A percentile compares a stretch with the other conserved stretches of the same genome.
Evolutionary conservation across 2,329 filamentous ascomycete genomes (phyloP).

Genomic region (Pseudogymnoascus sp.): DNA sequence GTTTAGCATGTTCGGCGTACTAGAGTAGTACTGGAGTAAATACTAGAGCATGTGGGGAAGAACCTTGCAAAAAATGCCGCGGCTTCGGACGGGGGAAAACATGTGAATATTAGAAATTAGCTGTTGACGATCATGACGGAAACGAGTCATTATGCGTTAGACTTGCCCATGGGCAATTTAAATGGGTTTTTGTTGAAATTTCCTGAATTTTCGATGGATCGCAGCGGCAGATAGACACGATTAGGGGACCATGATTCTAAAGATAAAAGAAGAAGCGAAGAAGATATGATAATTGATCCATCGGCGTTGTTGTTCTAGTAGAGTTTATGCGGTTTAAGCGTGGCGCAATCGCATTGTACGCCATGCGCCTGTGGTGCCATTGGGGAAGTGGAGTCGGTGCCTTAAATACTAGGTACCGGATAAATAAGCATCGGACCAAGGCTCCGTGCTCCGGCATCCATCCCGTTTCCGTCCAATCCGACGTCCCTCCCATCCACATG

Average conservation of each 20-base stretch:
- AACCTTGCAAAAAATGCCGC: conserved; percentile 7
- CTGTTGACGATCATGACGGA: not conserved
- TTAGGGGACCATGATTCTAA: not conserved
- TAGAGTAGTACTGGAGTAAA: not conserved
- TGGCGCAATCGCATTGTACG: not conserved
- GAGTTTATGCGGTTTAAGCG: not conserved
- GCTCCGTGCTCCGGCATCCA: not conserved
- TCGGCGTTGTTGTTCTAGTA: not conserved
- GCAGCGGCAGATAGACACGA: not conserved
- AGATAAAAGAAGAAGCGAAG: not conserved
- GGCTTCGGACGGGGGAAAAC: not conserved
- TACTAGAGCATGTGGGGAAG: conserved; percentile 1
- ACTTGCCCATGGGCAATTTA: not conserved
- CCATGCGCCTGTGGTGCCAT: not conserved
- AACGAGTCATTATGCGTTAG: not conserved
- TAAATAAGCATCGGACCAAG: not conserved
- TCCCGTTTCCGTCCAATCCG: not conserved
- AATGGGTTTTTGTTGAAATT: not conserved
- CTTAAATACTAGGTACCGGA: not conserved
- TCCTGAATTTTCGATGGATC: not conserved
- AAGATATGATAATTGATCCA: not conserved
- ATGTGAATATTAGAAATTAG: conserved; percentile 6
- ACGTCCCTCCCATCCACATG: not conserved
- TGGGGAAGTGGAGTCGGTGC: not conserved
- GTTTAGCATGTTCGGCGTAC: not conserved